Evolutionary conservation across 179 eudicot genomes (phyloP), one percentile per base, ranked within the genome.

Genomic region (Beta corolliflora): DNA sequence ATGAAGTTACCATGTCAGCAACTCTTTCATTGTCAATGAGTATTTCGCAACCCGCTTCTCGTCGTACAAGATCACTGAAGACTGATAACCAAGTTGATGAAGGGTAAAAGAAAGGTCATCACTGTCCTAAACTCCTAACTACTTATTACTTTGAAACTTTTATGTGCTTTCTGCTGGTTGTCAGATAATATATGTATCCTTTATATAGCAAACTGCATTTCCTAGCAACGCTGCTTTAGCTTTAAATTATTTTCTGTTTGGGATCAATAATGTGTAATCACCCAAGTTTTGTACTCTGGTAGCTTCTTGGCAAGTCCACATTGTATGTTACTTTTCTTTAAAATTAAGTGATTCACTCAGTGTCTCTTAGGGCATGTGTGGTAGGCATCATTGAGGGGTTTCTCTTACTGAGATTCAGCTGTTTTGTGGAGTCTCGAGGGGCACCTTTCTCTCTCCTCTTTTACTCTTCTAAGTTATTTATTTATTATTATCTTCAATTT

Each of bases 11-110:
- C 46, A 86, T 94, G 68, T 87, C 94, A 50, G 81, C 88, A 12
- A 87, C 91, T 71, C 76, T 85, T 79, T 77, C 92, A 66, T 82
- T 85, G 56, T 87, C 94, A 14, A 68, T 88, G 84, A 92, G 87
- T 85, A 88, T 84, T 85, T 89, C 94, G 69, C 96, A 89, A 77
- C 83, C 98, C 71, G 87, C 84, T 61, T 94, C 98, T 76, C 88
- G 98, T 75, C 91, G 98, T 78, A 94, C 98, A 64, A 88, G 97
- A 84, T 88, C 86, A 83, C 77, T 89, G 71, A 93, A 90, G 88
- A 89, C 87, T 83, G 95, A 92, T 76, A 90, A 87, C 77, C 90
- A 87, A 77, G 56, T 85, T 84, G 94, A 88, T 80, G 83, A 86
- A 78, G 88, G 93, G 98, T 92, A 89, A 83, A 88, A 53, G 21